Base-by-base conservation (phyloP, 192 early-diverging fungal genomes). In the Spizellomyces sp. region DNA sequence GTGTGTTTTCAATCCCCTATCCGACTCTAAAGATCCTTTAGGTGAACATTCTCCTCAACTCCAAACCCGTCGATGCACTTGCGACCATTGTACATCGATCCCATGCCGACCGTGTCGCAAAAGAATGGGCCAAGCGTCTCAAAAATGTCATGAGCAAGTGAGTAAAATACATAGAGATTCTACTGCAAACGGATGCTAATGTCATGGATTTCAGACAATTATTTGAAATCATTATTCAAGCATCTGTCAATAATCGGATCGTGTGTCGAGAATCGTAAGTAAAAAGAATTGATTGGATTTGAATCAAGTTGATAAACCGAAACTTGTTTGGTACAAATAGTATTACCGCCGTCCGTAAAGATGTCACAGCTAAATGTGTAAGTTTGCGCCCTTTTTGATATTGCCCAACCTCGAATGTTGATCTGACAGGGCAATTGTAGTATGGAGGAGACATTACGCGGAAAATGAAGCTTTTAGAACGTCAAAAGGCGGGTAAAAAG, bases 401-500 rank as follows among this genome's bases (percentile, higher is more conserved):
- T 68, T 4, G 43, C 21, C 17, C 50, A 48, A 19, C 71, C 21
- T 46, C 36, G 58, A 36, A 12, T 22, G 46, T 46, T 48, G 17
- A 19, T 44, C 46, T 41, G 19, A 36, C 27, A 36, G 27, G 27
- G 1, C 0, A 36, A 36, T 36, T 60, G 8, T 56, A 88, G 83
- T 99, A 99, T 72, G 95, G 96, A 21, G 96, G 96, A 17, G 96
- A 99, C 81, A 88, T 95, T 12, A 93, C 95, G 3, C 87, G 96
- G 27, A 96, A 95, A 79, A 99, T 98, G 96, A 99, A 99, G 81
- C 85, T 99, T 54, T 75, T 99, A 66, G 90, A 96, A 60, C 92
- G 91, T 64, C 94, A 96, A 81, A 96, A 96, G 81, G 95, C 91
- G 62, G 95, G 95, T 63, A 99, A 99, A 84, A 97, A 98, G 84